Percentiles rank a stretch among this genome's conserved stretches.
phyloP scores from a whole-genome alignment of 164 flowering plant genomes.

The Piper longum region DNA sequence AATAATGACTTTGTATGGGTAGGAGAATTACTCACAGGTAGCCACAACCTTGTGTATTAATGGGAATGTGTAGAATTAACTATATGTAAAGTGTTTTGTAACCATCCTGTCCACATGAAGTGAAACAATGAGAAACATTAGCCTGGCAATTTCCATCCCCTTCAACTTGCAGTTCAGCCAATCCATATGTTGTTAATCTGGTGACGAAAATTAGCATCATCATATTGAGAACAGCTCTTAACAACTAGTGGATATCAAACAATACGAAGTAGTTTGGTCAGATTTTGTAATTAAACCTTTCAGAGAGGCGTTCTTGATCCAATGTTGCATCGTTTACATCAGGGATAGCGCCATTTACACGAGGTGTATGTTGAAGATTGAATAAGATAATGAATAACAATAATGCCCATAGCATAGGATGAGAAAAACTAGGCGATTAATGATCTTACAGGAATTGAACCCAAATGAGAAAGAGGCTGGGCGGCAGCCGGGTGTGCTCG shows the following conservation, averaged over 20 bases:
- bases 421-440: background rate
- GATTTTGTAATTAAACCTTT: slow-evolving; percentile 65
- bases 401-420: background rate
- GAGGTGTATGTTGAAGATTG: slow-evolving; percentile 72
- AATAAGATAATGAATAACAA: slow-evolving; percentile 1
- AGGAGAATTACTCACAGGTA: no score
- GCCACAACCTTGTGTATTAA: no score
- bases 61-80: no score
- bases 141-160: slow-evolving; percentile 59
- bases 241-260: no score
- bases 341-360: slow-evolving; percentile 68
- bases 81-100: background rate
- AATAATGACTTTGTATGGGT: no score
- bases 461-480: slow-evolving; percentile 23
- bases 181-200: slow-evolving; percentile 35
- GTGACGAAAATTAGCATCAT: no score
- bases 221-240: no score
- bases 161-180: slow-evolving; percentile 75
- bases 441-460: slow-evolving; percentile 24
- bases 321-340: slow-evolving; percentile 64
- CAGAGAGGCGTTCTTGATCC: slow-evolving; percentile 62
- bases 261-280: no score
- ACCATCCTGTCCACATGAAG: background rate
- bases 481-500: no score
- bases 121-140: slow-evolving; percentile 15